Base-by-base conservation (phyloP, 1,139 yeast genomes). In the Hyphopichia fennica region DNA sequence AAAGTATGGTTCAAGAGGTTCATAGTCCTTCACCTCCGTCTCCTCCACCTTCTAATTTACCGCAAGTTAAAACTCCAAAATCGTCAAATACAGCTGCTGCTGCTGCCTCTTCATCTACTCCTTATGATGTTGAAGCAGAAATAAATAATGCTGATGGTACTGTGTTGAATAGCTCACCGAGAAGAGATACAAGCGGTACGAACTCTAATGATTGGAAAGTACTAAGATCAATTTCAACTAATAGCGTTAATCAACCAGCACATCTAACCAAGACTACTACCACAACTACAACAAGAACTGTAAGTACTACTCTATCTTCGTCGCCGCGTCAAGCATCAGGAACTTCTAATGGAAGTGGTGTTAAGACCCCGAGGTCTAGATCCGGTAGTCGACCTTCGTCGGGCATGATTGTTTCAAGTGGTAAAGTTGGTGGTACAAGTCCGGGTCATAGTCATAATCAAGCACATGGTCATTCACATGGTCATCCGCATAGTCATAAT, bases 181-280 rank as follows among this genome's bases (percentile, higher is more conserved):
- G 53, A 36, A 50, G 63, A 41, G 62, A 60, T 14, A 42, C 41
- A 14, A 50, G 58, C 16, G 37, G 13, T 28, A 50, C 51, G 32
- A 52, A 15, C 13, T 11, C 52, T 6, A 42, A 51, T 28, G 73
- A 70, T 42, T 69, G 76, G 76, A 63, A 67, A 46, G 72, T 67
- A 5, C 62, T 74, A 45, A 56, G 78, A 33, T 65, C 77, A 4
- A 67, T 72, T 28, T 71, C 77, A 2, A 68, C 67, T 18, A 70
- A 67, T 47, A 57, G 57, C 41, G 48, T 48, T 17, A 59, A 54
- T 43, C 68, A 69, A 45, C 74, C 72, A 8, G 63, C 68, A 28
- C 74, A 67, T 45, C 60, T 71, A 42, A 72, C 76, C n/a, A 77
- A 71, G 49, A 74, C 79, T 1, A 65, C 75, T 3, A 72, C 79